Conservation (phyloP, 208 protist genomes). For the Acanthamoeba lenticulata region DNA sequence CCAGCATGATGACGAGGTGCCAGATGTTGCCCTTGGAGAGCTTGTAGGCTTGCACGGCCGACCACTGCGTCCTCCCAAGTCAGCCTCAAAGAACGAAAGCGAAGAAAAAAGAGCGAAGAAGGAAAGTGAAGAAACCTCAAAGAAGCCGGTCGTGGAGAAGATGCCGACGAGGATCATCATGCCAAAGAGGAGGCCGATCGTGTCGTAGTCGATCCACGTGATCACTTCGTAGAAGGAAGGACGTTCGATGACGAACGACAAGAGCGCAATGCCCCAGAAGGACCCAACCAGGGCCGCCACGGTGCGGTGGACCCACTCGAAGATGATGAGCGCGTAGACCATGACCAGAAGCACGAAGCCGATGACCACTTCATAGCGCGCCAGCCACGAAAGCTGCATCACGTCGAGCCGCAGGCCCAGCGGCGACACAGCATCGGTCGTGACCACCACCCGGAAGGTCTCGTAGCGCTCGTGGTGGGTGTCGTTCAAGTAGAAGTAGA, state of each 20-base stretch:
- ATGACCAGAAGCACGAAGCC: slow-evolving; percentile 76
- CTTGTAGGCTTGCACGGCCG: slow-evolving; percentile 78
- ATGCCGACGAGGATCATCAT: slow-evolving; percentile 88
- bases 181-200: slow-evolving; percentile 79
- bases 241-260: neutral
- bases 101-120: neutral
- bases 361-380: slow-evolving; percentile 61
- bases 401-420: neutral
- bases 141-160: slow-evolving; percentile 84
- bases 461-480: neutral
- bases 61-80: neutral
- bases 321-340: slow-evolving; percentile 85
- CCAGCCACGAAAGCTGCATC: neutral
- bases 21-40: slow-evolving; percentile 78
- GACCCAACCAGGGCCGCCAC: slow-evolving; percentile 83
- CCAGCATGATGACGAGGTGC: slow-evolving; percentile 58
- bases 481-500: slow-evolving; percentile 17
- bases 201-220: slow-evolving; percentile 80
- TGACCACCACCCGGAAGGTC: neutral
- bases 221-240: slow-evolving; percentile 67
- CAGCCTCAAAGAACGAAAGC: neutral
- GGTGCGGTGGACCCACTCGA: slow-evolving; percentile 83
- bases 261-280: slow-evolving; percentile 72
- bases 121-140: slow-evolving; percentile 66
- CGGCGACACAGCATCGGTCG: neutral